phyloP scores from a whole-genome alignment of 306 rosid genomes.

The Cucumis sativus region DNA sequence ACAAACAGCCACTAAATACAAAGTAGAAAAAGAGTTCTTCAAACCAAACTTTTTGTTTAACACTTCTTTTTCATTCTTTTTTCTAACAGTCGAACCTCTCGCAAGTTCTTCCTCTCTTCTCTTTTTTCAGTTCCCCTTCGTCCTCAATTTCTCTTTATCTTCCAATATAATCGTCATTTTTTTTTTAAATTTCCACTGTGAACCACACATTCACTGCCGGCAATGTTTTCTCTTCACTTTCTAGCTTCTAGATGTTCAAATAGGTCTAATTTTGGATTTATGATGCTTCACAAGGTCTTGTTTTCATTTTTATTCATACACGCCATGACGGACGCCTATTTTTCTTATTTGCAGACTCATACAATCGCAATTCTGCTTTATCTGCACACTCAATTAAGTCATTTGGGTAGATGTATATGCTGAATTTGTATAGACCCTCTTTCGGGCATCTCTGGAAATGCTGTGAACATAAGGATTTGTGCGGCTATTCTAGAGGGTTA shows the following conservation, averaged over 20 bases:
- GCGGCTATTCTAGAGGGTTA: background rate
- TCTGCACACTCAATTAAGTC: background rate
- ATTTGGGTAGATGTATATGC: background rate
- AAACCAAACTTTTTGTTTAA: background rate
- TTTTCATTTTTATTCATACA: background rate
- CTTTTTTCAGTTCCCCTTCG: background rate
- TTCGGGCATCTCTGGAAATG: background rate
- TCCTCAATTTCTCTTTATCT: background rate
- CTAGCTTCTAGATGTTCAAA: background rate
- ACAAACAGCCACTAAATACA: no score
- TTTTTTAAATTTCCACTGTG: background rate
- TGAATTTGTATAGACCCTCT: constrained; percentile 2
- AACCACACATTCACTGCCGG: background rate
- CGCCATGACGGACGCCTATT: no score
- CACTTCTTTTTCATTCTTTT: background rate
- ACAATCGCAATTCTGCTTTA: background rate
- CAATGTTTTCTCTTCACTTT: background rate
- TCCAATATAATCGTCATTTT: background rate
- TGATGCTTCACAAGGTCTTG: background rate
- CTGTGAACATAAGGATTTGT: background rate
- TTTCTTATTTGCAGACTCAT: background rate
- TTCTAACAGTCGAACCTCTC: background rate
- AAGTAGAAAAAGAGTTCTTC: background rate
- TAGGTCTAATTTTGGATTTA: background rate
- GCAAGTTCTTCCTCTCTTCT: background rate